Evolutionary conservation across 768 basidiomycete genomes (phyloP).

Genomic region (Leucocoprinus leucothites): DNA sequence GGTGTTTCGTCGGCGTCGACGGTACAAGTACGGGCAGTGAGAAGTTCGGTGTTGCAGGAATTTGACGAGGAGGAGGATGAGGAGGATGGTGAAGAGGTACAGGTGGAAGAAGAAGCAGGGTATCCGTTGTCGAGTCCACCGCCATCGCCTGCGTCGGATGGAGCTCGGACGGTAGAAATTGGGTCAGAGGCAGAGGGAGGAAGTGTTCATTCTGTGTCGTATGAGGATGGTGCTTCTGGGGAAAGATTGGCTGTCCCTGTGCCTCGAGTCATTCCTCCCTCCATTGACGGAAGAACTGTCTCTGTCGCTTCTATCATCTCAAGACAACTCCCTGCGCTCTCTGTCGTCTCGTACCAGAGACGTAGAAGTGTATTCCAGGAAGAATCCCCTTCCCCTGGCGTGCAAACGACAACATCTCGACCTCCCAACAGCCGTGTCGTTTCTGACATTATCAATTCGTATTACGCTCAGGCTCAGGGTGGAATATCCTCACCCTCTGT

Average conservation of each 20-base stretch:
- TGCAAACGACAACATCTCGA: neutral
- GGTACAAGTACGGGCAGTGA: constrained; percentile 18
- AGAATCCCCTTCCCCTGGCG: constrained; percentile 4
- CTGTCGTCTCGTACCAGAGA: constrained; percentile 7
- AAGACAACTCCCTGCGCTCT: neutral
- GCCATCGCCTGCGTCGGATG: constrained; percentile 28
- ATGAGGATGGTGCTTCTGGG: constrained; percentile 7
- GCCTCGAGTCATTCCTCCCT: constrained; percentile 2
- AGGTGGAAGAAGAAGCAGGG: too few species aligned
- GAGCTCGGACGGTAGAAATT: constrained; percentile 37
- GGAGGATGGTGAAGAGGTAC: too few species aligned
- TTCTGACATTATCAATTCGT: constrained; percentile 8
- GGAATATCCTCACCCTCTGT: neutral
- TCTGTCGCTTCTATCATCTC: neutral
- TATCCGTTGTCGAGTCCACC: constrained; percentile 22
- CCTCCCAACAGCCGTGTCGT: neutral
- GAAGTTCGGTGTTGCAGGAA: constrained; percentile 22
- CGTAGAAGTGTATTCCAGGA: constrained; percentile 7
- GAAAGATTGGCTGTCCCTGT: constrained; percentile 1
- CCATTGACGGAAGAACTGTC: neutral
- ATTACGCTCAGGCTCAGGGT: neutral
- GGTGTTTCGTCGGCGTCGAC: constrained; percentile 16
- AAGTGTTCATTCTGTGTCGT: constrained; percentile 1
- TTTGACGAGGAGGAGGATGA: constrained; percentile 13
- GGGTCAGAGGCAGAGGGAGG: constrained; percentile 24